Conservation (phyloP, 1,284 basidiomycete genomes). For the Pseudozyma flocculosa region DNA sequence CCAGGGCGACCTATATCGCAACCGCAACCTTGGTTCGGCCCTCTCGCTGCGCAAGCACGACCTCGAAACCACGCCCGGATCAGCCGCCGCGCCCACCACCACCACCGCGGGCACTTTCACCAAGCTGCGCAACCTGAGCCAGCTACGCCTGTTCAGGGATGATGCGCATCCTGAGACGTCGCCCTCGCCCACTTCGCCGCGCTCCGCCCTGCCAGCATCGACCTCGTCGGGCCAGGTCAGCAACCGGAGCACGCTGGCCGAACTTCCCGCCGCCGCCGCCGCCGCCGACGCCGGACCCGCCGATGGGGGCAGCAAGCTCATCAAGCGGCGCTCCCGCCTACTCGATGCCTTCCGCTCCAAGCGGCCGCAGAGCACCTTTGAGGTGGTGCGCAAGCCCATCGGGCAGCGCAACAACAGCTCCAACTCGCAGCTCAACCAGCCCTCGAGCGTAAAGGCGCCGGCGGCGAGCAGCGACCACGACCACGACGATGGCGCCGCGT, state of each 20-base stretch:
- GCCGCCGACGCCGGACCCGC: not conserved
- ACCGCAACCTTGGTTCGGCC: conserved; percentile 26
- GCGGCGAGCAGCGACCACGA: too few species aligned
- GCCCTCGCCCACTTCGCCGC: too few species aligned
- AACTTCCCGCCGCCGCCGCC: not conserved
- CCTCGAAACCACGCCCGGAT: conserved; percentile 5
- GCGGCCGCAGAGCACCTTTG: conserved; percentile 17
- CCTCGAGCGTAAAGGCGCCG: too few species aligned
- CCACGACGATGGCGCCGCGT: too few species aligned
- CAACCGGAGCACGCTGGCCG: conserved; percentile 7
- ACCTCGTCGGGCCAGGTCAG: too few species aligned
- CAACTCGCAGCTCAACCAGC: conserved; percentile 15
- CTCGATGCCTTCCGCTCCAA: conserved; percentile 31
- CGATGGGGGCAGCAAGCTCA: conserved; percentile 1
- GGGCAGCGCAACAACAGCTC: conserved; percentile 23
- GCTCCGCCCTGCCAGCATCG: too few species aligned
- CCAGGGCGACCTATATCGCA: conserved; percentile 19
- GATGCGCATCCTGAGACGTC: too few species aligned
- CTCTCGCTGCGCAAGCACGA: conserved; percentile 30
- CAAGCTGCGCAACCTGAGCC: conserved; percentile 14
- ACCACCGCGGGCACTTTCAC: conserved; percentile 12
- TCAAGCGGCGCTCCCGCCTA: conserved; percentile 14
- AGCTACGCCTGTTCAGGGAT: conserved; percentile 1
- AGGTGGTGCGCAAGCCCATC: conserved; percentile 34
- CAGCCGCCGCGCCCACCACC: not conserved